phyloP scores from a whole-genome alignment of 306 rosid genomes.

The Betula pendula region DNA sequence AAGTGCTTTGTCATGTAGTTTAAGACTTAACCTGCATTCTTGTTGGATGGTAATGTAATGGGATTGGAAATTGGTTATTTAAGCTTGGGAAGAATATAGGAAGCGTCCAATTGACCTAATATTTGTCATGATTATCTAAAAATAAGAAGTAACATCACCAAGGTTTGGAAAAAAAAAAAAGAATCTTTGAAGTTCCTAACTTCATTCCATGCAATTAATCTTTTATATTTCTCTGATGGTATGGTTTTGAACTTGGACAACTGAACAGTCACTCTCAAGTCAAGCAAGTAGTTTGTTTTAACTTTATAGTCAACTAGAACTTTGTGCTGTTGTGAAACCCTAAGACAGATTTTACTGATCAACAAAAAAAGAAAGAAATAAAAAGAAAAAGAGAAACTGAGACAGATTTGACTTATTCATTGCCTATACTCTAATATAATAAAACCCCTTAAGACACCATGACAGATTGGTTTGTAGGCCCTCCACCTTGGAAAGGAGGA shows the following conservation, averaged over 20 bases:
- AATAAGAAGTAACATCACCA: too few relatives aligned
- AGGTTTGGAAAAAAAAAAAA: too few relatives aligned
- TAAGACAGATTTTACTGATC: neutral
- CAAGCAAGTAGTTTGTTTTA: neutral
- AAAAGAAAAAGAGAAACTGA: neutral
- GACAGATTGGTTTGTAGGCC: neutral
- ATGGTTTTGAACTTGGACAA: neutral
- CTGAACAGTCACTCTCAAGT: neutral
- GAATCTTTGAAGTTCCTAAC: neutral
- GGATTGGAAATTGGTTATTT: neutral
- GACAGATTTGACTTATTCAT: neutral
- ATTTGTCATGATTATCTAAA: neutral
- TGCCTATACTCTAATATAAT: neutral
- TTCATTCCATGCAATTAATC: neutral
- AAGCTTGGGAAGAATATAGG: neutral
- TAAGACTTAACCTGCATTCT: constrained; percentile 9
- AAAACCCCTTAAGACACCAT: neutral
- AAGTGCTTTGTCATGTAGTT: constrained; percentile 6
- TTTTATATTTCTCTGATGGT: neutral
- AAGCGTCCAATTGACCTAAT: neutral
- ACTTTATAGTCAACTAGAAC: neutral
- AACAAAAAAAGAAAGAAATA: neutral
- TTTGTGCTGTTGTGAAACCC: neutral
- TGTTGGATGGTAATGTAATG: constrained; percentile 1
- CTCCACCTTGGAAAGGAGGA: neutral